These are phyloP conservation scores for Neckera pumila DNA, from an alignment of 225 moss, liverwort and hornwort genomes.

Conservation along the genomic window DNA sequence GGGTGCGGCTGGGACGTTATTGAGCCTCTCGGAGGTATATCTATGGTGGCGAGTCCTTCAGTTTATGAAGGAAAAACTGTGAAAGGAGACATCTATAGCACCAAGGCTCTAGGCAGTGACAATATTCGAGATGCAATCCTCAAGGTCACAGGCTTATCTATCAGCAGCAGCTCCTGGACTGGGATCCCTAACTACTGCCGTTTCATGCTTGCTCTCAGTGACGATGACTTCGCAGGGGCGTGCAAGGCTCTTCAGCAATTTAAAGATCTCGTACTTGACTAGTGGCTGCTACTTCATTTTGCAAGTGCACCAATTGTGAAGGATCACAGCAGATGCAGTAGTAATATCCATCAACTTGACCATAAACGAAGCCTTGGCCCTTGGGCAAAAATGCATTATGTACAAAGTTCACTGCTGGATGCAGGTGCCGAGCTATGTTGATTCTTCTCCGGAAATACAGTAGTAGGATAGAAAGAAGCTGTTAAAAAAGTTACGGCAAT, in stretches of 20 bases:
- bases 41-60: conserved; percentile 62
- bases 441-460: not conserved
- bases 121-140: conserved; percentile 63
- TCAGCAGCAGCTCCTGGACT: conserved; percentile 80
- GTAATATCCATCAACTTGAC: not conserved
- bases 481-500: not conserved
- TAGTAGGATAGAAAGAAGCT: not conserved
- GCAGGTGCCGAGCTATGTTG: not conserved
- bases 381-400: not conserved
- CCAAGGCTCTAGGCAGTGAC: conserved; percentile 22
- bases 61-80: conserved; percentile 61
- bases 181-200: conserved; percentile 78
- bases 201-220: conserved; percentile 67
- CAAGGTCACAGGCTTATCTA: conserved; percentile 51
- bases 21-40: conserved; percentile 63
- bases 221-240: conserved; percentile 54
- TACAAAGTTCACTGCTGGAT: not conserved
- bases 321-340: not conserved
- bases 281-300: not conserved
- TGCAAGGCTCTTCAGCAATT: conserved; percentile 55
- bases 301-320: not conserved
- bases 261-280: conserved; percentile 38
- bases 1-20: conserved; percentile 76
- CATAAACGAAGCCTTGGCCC: not conserved
- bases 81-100: conserved; percentile 16